Base-by-base conservation (phyloP, 2,329 filamentous ascomycete species). In the Aspergillus sojae region DNA sequence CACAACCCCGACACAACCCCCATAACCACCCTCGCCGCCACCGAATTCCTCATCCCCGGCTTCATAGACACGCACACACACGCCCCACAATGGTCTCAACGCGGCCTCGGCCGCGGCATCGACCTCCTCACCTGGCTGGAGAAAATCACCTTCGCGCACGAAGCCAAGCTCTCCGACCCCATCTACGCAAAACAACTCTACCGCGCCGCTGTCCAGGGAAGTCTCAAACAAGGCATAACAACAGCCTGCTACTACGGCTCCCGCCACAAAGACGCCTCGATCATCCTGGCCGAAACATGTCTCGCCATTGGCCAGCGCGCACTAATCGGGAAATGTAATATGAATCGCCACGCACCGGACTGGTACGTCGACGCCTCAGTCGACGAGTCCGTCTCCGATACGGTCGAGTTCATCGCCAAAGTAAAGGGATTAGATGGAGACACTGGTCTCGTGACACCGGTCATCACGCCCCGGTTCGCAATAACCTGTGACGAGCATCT, bases 11-110 rank as follows among this genome's bases (percentile, higher is more conserved):
- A 71, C 16, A 66, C 69, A 2, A 71, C 74, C 36, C 65, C 71
- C 1, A 59, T 78, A 23, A 74, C 72, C 59, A 64, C 68, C 57
- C 70, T 79, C 2, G 58, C 62, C 1, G 65, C 70, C 4, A 70
- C 70, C 12, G 65, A 77, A 34, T 77, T 78, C 55, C 61, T 78
- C 23, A 69, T 71, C 56, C 76, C 75, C 0, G 75, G 74, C 16
- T 78, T 78, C 64, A 78, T 91, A 59, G 88, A 91, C 77, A 90
- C 88, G 1, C 89, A 91, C 74, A 89, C 89, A 64, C 89, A 91
- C 70, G 88, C 89, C 0, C 88, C 88, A 2, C 83, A 85, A 74
- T 84, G 80, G 78, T 75, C 80, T 26, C 81, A 82, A 65, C 77
- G 81, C 21, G 81, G 81, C 6, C 71, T 79, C 3, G 81, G 81